A percentile compares a stretch with the other conserved stretches of the same genome.
phyloP scores from a whole-genome alignment of 495 filamentous ascomycete genomes.

The Aspergillus panamensis region DNA sequence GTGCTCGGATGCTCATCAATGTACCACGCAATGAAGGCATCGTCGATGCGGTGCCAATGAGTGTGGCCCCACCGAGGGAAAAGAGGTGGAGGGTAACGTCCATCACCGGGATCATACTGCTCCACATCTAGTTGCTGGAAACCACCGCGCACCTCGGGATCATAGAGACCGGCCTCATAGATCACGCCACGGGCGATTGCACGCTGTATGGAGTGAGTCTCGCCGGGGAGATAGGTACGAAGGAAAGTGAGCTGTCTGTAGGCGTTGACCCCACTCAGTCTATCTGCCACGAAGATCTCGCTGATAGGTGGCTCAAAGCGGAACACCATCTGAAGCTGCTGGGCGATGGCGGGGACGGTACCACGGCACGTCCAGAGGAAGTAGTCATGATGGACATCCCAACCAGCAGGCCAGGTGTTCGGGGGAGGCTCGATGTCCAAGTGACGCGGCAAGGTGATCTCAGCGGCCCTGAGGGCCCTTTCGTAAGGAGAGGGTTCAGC shows the following conservation, averaged over 20 bases:
- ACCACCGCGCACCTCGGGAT: conserved; percentile 16
- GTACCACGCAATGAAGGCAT: conserved; percentile 16
- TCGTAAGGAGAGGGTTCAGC: not conserved
- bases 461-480: conserved; percentile 7
- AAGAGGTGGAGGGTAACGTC: conserved; percentile 1
- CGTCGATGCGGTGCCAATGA: conserved; percentile 13
- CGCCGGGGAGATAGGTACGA: conserved; percentile 17
- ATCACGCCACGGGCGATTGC: conserved; percentile 17
- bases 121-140: conserved; percentile 8
- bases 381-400: conserved; percentile 19
- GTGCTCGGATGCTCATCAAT: conserved; percentile 10
- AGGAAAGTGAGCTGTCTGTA: conserved; percentile 20
- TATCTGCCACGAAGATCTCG: conserved; percentile 13
- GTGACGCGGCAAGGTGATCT: conserved; percentile 6
- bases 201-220: conserved; percentile 20
- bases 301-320: conserved; percentile 12
- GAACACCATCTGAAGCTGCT: conserved; percentile 18
- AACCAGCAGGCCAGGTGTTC: conserved; percentile 11
- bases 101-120: conserved; percentile 9
- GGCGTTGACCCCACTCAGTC: conserved; percentile 15
- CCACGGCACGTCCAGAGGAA: conserved; percentile 21
- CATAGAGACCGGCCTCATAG: conserved; percentile 10
- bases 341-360: conserved; percentile 13
- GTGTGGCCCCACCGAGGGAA: conserved; percentile 2
- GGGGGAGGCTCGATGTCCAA: conserved; percentile 9